Percentiles rank a stretch among this genome's conserved stretches.
These are phyloP conservation scores for Penicillium palitans DNA, from an alignment of 2,329 filamentous ascomycete genomes.

Conservation along the genomic window DNA sequence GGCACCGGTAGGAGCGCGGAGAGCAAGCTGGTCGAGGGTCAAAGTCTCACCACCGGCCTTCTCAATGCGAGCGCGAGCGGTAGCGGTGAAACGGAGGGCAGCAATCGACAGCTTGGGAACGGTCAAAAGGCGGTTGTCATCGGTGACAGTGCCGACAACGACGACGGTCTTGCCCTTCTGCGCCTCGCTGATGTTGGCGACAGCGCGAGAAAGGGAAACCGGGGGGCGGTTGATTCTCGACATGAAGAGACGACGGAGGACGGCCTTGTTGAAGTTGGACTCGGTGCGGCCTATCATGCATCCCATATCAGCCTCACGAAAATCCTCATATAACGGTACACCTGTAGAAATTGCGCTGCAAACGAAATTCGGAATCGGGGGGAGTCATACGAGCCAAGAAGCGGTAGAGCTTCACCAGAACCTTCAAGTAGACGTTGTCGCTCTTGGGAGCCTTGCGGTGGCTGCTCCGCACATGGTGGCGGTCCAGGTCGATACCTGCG, in stretches of 20 bases:
- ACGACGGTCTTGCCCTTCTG: constrained; percentile 76
- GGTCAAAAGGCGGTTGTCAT: constrained; percentile 90
- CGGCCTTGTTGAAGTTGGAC: constrained; percentile 96
- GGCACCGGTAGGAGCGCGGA: constrained; percentile 89
- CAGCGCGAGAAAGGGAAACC: constrained; percentile 90
- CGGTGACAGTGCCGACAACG: constrained; percentile 91
- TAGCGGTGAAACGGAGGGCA: constrained; percentile 94
- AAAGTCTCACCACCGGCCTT: constrained; percentile 93
- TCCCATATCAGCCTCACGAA: constrained; percentile 20
- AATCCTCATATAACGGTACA: constrained; percentile 3
- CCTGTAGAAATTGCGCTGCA: constrained; percentile 12
- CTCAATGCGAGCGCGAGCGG: constrained; percentile 87
- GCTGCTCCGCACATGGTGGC: constrained; percentile 63
- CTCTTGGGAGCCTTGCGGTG: constrained; percentile 97
- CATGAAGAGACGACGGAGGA: constrained; percentile 97
- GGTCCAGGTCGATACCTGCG: constrained; percentile 58
- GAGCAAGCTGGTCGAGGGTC: constrained; percentile 95
- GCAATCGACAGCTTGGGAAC: constrained; percentile 92
- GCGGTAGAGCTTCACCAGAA: constrained; percentile 97
- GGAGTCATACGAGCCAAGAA: constrained; percentile 77
- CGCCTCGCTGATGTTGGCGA: constrained; percentile 61
- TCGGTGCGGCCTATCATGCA: constrained; percentile 78
- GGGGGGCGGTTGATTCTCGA: constrained; percentile 97
- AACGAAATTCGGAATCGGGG: constrained; percentile 14
- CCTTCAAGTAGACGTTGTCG: constrained; percentile 96